phyloP scores from a whole-genome alignment of 140 eudicot genomes.

The Erigeron philadelphicus region DNA sequence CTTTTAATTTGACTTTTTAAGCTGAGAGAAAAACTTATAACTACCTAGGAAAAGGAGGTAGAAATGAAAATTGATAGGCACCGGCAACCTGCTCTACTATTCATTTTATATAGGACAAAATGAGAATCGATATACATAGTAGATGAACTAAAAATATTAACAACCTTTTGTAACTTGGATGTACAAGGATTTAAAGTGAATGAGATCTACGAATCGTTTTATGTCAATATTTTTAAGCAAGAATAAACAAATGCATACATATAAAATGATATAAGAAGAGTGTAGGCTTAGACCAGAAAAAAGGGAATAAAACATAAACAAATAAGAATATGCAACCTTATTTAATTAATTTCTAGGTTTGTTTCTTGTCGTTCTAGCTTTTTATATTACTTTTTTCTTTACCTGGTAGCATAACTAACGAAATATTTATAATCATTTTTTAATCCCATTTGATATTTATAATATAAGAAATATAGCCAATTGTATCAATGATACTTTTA shows the following conservation, averaged over 20 bases:
- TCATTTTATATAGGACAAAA: too few species aligned
- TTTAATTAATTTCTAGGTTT: not conserved
- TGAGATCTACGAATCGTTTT: slow-evolving; percentile 30
- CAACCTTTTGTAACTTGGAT: slow-evolving; percentile 27
- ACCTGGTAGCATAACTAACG: not conserved
- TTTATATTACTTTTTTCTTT: not conserved
- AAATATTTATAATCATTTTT: not conserved
- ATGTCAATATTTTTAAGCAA: slow-evolving; percentile 35
- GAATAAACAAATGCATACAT: slow-evolving; percentile 14
- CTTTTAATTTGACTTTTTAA: too few species aligned
- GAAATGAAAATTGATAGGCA: too few species aligned
- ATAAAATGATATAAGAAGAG: slow-evolving; percentile 24
- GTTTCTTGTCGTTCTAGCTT: slow-evolving; percentile 20
- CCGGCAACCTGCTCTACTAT: too few species aligned
- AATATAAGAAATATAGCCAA: not conserved
- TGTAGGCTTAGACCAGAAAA: slow-evolving; percentile 20
- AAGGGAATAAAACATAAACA: slow-evolving; percentile 15
- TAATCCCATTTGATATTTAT: not conserved
- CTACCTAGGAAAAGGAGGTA: too few species aligned
- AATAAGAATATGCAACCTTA: not conserved
- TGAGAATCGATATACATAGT: too few species aligned
- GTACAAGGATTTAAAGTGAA: slow-evolving; percentile 32
- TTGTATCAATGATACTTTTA: not conserved
- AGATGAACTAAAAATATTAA: not conserved
- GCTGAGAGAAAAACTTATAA: too few species aligned